These are phyloP conservation scores for Entoloma clypeatum DNA, from an alignment of 1,284 basidiomycete genomes.

Conservation along the genomic window DNA sequence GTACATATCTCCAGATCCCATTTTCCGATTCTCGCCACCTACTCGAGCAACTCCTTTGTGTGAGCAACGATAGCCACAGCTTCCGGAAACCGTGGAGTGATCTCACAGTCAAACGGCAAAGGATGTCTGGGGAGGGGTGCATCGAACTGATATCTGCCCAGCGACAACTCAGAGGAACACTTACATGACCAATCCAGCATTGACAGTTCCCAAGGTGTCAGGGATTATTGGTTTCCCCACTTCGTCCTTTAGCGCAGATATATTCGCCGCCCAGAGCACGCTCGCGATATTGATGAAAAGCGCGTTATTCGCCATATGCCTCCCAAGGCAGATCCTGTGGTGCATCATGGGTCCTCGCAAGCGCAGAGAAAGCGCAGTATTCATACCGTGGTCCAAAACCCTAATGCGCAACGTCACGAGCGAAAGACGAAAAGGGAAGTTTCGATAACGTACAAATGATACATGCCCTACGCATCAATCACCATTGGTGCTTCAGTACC, in stretches of 20 bases:
- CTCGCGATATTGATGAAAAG: conserved; percentile 16
- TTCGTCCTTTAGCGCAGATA: conserved; percentile 2
- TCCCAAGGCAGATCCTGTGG: conserved; percentile 19
- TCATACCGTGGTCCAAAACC: too few species aligned
- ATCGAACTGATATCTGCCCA: neutral
- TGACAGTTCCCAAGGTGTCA: neutral
- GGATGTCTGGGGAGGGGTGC: neutral
- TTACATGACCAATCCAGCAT: conserved; percentile 6
- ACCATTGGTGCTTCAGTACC: too few species aligned
- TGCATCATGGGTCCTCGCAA: too few species aligned
- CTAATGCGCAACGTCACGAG: too few species aligned
- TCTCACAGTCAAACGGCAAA: neutral
- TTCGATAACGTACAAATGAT: too few species aligned
- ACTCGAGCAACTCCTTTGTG: conserved; percentile 1
- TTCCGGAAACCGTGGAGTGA: neutral
- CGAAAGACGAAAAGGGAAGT: too few species aligned
- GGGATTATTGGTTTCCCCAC: conserved; percentile 3
- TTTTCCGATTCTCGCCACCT: too few species aligned
- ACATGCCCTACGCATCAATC: too few species aligned
- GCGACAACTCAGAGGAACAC: too few species aligned
- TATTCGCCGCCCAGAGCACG: conserved; percentile 15
- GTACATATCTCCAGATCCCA: too few species aligned
- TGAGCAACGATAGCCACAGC: neutral
- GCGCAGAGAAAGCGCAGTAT: too few species aligned
- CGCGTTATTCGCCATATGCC: conserved; percentile 16